Evolutionary conservation across 495 filamentous ascomycete genomes (phyloP).

Genomic region (Schizothecium vesticola): DNA sequence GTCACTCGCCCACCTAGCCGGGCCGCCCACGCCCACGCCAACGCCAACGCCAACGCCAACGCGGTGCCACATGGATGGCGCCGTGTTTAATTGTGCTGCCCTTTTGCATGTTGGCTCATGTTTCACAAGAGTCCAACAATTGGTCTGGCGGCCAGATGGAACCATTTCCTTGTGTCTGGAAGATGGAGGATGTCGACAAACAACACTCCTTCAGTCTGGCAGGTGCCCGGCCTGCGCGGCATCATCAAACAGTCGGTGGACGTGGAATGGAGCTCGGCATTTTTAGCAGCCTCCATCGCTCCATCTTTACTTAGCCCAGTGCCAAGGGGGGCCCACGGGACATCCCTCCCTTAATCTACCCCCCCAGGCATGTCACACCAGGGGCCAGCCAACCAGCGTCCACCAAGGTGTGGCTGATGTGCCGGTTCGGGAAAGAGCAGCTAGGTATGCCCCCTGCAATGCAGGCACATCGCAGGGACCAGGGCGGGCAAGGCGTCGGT

Average conservation of each 20-base stretch:
- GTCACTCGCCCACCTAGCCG: neutral
- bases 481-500: constrained; percentile 13
- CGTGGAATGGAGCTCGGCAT: neutral
- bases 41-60: neutral
- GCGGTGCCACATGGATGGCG: neutral
- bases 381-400: constrained; percentile 18
- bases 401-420: constrained; percentile 7
- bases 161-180: too few relatives aligned
- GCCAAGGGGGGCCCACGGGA: constrained; percentile 9
- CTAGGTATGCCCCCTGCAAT: neutral
- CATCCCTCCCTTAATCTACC: constrained; percentile 26
- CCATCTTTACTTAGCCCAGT: constrained; percentile 2
- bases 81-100: neutral
- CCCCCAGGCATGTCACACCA: constrained; percentile 13
- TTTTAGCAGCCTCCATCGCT: neutral
- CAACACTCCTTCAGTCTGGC: neutral
- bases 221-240: neutral
- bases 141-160: too few relatives aligned
- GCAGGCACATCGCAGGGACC: neutral
- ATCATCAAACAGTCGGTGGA: neutral
- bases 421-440: constrained; percentile 25
- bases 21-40: neutral
- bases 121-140: neutral
- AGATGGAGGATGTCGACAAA: neutral
- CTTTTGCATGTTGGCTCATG: neutral